Percentiles rank a stretch among this genome's conserved stretches.
Conservation (phyloP, 202 grass and related monocot genomes). For the Setaria italica region DNA sequence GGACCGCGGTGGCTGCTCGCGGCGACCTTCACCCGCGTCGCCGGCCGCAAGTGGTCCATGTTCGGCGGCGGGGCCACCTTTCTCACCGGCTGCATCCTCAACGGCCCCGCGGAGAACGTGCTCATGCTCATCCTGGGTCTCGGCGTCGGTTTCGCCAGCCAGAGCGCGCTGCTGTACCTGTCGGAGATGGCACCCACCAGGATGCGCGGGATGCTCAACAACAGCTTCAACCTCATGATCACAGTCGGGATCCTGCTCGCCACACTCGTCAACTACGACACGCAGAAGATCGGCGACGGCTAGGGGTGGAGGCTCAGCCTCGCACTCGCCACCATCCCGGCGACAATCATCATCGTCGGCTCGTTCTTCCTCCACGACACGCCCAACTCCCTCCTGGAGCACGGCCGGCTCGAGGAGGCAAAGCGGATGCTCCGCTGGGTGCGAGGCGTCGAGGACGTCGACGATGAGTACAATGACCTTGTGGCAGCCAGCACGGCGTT, state of each 20-base stretch:
- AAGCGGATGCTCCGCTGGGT: constrained; percentile 36
- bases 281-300: constrained; percentile 45
- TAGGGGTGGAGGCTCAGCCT: constrained; percentile 60
- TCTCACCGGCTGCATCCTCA: constrained; percentile 49
- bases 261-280: constrained; percentile 59
- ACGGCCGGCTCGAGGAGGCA: too few relatives aligned
- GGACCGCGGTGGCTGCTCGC: constrained; percentile 50
- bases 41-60: constrained; percentile 70
- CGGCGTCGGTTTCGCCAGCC: constrained; percentile 59
- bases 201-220: constrained; percentile 54
- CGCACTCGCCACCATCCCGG: constrained; percentile 48
- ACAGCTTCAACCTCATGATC: constrained; percentile 63
- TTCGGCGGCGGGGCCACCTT: constrained; percentile 58
- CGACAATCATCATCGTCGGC: constrained; percentile 45
- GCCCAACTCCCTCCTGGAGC: too few relatives aligned
- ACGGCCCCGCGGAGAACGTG: constrained; percentile 56
- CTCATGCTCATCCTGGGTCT: constrained; percentile 68
- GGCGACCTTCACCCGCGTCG: constrained; percentile 53
- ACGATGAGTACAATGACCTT: constrained; percentile 50
- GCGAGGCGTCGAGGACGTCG: constrained; percentile 50
- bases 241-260: constrained; percentile 60
- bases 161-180: constrained; percentile 61
- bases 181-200: constrained; percentile 62
- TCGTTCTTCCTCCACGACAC: constrained; percentile 17
- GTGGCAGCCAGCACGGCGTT: constrained; percentile 50